Evolutionary conservation across 140 eudicot species (phyloP).

Genomic region (Stevia rebaudiana): DNA sequence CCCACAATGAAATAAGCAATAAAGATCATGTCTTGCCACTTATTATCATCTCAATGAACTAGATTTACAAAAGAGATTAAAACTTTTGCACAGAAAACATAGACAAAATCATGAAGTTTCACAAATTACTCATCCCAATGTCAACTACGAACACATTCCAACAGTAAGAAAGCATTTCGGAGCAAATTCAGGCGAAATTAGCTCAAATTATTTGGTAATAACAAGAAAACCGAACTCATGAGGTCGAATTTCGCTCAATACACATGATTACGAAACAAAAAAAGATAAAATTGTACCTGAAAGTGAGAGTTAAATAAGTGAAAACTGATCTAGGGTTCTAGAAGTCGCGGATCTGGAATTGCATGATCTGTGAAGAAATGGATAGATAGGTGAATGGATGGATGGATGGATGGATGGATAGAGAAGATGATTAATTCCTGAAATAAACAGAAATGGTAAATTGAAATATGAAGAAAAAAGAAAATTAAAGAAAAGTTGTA

Average conservation of each 20-base stretch:
- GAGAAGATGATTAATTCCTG: slow-evolving; percentile 23
- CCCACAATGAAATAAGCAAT: slow-evolving; percentile 14
- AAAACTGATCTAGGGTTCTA: slow-evolving; percentile 26
- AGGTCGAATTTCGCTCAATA: neutral
- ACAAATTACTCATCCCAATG: slow-evolving; percentile 26
- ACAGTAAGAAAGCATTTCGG: neutral
- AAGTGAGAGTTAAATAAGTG: slow-evolving; percentile 24
- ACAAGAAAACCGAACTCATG: slow-evolving; percentile 12
- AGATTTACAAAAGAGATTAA: slow-evolving; percentile 18
- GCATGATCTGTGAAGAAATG: slow-evolving; percentile 18
- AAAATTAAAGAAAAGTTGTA: slow-evolving; percentile 25
- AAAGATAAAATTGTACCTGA: slow-evolving; percentile 21
- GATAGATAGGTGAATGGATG: slow-evolving; percentile 7
- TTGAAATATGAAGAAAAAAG: neutral
- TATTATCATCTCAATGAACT: slow-evolving; percentile 17
- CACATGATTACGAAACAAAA: neutral
- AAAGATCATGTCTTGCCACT: slow-evolving; percentile 11
- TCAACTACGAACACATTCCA: slow-evolving; percentile 12
- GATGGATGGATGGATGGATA: neutral
- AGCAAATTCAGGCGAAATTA: slow-evolving; percentile 18
- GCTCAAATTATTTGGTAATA: slow-evolving; percentile 3
- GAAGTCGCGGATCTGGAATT: slow-evolving; percentile 28
- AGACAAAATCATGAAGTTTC: slow-evolving; percentile 21
- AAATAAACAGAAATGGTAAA: slow-evolving; percentile 23
- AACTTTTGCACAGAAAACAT: slow-evolving; percentile 28